phyloP scores from a whole-genome alignment of 148 eudicot species.

The Agrostemma githago region DNA sequence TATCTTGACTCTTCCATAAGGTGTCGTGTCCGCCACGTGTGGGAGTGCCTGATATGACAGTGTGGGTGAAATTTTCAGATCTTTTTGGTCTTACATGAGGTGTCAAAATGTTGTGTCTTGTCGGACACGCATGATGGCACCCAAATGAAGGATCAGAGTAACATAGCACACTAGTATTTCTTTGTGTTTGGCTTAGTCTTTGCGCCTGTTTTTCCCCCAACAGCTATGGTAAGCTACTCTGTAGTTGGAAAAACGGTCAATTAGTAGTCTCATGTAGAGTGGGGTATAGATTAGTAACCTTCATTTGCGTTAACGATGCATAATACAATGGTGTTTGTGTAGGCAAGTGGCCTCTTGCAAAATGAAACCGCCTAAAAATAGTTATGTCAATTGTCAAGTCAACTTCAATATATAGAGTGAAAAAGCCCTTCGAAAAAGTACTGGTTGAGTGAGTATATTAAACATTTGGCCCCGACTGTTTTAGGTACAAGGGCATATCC shows the following conservation, averaged over 20 bases:
- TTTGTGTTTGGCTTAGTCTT: neutral
- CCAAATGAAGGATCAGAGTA: too few species aligned
- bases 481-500: slow-evolving; percentile 90
- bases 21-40: too few species aligned
- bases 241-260: neutral
- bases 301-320: neutral
- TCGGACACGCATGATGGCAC: too few species aligned
- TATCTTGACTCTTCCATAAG: too few species aligned
- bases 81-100: too few species aligned
- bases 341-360: neutral
- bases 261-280: neutral
- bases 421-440: neutral
- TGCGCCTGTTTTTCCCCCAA: neutral
- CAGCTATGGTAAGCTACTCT: neutral
- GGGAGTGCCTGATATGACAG: too few species aligned
- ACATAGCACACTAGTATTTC: too few species aligned
- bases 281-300: neutral
- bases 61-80: too few species aligned
- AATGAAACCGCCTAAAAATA: neutral
- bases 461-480: neutral
- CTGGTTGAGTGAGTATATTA: neutral
- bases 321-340: neutral
- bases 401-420: neutral
- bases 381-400: neutral
- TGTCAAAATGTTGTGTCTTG: too few species aligned